Base-by-base conservation (phyloP, 1,284 basidiomycete genomes). In the Takashimella koratensis region DNA sequence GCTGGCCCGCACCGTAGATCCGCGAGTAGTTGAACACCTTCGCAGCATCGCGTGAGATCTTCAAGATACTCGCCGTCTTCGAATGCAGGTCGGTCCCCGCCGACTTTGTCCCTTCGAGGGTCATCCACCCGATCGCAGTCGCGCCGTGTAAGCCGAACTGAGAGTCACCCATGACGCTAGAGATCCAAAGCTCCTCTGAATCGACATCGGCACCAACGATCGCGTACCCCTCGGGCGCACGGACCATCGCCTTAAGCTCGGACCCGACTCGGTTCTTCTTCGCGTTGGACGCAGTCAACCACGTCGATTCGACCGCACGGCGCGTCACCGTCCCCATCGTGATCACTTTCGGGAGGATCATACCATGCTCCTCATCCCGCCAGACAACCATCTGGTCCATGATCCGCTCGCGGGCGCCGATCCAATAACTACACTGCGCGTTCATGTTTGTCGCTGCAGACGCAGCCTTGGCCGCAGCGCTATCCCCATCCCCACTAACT, bases 1-100 rank as follows among this genome's bases (percentile, higher is more conserved):
- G 86, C 83, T 94, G 90, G 16, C 96, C 96, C 0, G 96, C 95
- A 16, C 95, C 95, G 67, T 99, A 98, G 65, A 99, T 98, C 47
- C 96, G 86, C 42, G 94, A 97, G 70, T 99, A 98, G 73, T 99
- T 98, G 83, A 99, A 99, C 21, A 98, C 91, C 73, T 99, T 98
- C 45, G 96, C 96, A 66, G 92, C 87, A 69, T 98, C 90, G 41
- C 96, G 84, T 43, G 90, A 89, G 57, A 94, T 97, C 20, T 91
- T 90, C 46, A 98, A 79, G 63, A 98, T 98, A 55, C 78, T 85
- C 5, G 95, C 96, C 6, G 95, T 97, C 78, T 97, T 98, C 23
- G 93, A 97, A 71, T 98, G 95, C 49, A 99, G 78, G 76, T 98
- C 96, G 2, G 95, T 98, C 4, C 93, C 95, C 0, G 88, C 87